phyloP scores from a whole-genome alignment of 352 stramenopile genomes.

The Thraustotheca clavata region DNA sequence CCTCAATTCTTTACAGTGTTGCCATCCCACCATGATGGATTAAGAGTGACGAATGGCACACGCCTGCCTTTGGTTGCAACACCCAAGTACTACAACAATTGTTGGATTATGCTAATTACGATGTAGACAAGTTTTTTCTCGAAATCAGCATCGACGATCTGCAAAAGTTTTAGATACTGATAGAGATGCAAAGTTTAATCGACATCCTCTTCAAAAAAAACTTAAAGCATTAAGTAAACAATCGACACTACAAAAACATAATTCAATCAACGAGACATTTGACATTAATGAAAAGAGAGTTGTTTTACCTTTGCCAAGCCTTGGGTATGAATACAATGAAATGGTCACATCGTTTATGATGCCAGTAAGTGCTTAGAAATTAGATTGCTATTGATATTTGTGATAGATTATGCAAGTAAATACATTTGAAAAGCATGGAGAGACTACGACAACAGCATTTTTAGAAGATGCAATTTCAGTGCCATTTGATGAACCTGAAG shows the following conservation, averaged over 20 bases:
- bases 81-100: not conserved
- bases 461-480: not conserved
- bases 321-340: not conserved
- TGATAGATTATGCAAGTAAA: conserved; percentile 13
- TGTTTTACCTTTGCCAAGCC: not conserved
- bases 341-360: conserved; percentile 12
- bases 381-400: not conserved
- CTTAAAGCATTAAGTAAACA: not conserved
- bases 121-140: not conserved
- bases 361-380: not conserved
- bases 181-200: no score
- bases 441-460: no score
- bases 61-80: not conserved
- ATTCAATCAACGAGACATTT: not conserved
- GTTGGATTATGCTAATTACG: not conserved
- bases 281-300: not conserved
- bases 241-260: no score
- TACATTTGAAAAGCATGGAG: not conserved
- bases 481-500: not conserved
- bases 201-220: not conserved
- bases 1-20: conserved; percentile 18
- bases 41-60: conserved; percentile 1
- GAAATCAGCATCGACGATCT: not conserved
- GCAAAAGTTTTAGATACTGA: no score
- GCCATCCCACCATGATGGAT: not conserved